phyloP scores from a whole-genome alignment of 768 basidiomycete species.

The Mycena pura region DNA sequence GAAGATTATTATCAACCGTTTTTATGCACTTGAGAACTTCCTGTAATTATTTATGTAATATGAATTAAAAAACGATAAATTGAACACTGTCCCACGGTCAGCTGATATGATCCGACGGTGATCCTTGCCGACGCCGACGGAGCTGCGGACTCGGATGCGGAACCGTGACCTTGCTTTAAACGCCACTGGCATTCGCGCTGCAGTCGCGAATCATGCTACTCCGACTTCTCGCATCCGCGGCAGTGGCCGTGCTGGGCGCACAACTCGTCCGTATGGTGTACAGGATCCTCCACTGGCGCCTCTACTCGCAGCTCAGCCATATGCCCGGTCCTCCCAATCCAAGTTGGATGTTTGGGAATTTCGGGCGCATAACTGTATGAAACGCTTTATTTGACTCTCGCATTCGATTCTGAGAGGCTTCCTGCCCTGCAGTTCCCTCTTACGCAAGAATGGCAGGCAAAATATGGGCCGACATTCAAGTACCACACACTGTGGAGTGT shows the following conservation, averaged over 20 bases:
- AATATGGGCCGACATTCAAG: conserved; percentile 15
- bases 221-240: neutral
- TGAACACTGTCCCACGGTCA: no score
- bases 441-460: conserved; percentile 7
- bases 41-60: no score
- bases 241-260: neutral
- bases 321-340: conserved; percentile 13
- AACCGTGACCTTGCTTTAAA: no score
- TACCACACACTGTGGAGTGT: conserved; percentile 6
- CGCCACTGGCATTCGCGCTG: no score
- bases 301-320: conserved; percentile 1
- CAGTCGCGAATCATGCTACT: no score
- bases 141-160: no score
- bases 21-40: no score
- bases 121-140: no score
- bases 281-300: neutral
- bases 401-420: neutral
- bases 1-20: no score
- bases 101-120: no score
- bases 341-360: neutral
- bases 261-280: neutral
- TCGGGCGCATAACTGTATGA: neutral
- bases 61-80: no score
- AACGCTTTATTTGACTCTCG: neutral
- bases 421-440: neutral